These are phyloP conservation scores for Capsella bursapastoris DNA, from an alignment of 345 rosid species.

Conservation along the genomic window DNA sequence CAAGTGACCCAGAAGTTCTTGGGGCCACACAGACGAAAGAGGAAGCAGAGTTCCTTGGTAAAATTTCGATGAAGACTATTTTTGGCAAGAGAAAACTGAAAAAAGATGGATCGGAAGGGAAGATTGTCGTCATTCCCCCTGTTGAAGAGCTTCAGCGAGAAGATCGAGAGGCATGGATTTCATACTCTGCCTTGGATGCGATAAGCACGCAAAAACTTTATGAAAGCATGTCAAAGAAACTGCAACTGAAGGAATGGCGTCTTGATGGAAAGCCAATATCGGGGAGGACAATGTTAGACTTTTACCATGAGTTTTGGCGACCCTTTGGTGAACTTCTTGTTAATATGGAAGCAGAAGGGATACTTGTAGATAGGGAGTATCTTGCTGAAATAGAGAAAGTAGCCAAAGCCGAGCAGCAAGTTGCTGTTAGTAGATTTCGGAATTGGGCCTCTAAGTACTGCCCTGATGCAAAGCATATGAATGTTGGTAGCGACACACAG, in stretches of 20 bases:
- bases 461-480: constrained; percentile 85
- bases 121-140: constrained; percentile 63
- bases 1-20: constrained; percentile 70
- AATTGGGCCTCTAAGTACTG: constrained; percentile 90
- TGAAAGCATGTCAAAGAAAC: constrained; percentile 66
- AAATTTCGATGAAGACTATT: constrained; percentile 85
- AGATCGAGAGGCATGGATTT: constrained; percentile 78
- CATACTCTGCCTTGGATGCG: constrained; percentile 92
- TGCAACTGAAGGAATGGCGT: constrained; percentile 61
- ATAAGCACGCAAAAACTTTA: constrained; percentile 86
- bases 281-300: constrained; percentile 70
- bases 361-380: constrained; percentile 82
- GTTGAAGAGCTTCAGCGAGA: constrained; percentile 88
- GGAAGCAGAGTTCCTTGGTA: constrained; percentile 70
- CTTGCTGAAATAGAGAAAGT: constrained; percentile 84
- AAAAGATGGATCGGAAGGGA: constrained; percentile 94
- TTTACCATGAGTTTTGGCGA: constrained; percentile 74
- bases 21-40: constrained; percentile 45
- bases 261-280: constrained; percentile 53
- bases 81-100: constrained; percentile 82
- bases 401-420: constrained; percentile 80
- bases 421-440: constrained; percentile 73
- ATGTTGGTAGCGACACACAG: constrained; percentile 92
- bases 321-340: constrained; percentile 92
- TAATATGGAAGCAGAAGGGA: constrained; percentile 89